Percentiles rank a stretch among this genome's conserved stretches.
Evolutionary conservation across 1,139 yeast species (phyloP).

Genomic region (Saccharomyces uvarum): DNA sequence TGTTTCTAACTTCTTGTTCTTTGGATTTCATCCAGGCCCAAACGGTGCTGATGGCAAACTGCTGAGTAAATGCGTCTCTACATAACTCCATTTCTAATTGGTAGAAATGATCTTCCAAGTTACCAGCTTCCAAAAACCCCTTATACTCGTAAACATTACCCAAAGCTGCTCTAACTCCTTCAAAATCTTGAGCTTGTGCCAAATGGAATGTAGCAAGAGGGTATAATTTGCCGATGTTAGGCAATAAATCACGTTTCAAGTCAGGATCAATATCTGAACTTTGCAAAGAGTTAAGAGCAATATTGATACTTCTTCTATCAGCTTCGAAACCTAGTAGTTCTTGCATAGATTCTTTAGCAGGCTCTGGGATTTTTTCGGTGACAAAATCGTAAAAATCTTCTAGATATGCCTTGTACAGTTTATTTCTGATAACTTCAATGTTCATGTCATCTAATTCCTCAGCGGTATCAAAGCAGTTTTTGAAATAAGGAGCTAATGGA

Average conservation of each 20-base stretch:
- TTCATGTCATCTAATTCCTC: conserved; percentile 92
- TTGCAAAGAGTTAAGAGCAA: conserved; percentile 73
- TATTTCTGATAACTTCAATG: conserved; percentile 89
- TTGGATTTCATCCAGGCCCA: conserved; percentile 97
- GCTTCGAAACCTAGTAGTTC: conserved; percentile 81
- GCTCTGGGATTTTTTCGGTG: conserved; percentile 51
- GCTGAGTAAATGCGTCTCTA: conserved; percentile 91
- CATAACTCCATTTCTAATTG: conserved; percentile 87
- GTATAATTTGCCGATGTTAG: conserved; percentile 71
- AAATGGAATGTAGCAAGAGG: conserved; percentile 67
- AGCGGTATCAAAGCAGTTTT: conserved; percentile 73
- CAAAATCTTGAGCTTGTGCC: conserved; percentile 72
- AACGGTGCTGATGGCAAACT: conserved; percentile 79
- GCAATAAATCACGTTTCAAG: conserved; percentile 65
- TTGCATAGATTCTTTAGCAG: conserved; percentile 76
- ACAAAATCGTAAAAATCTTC: conserved; percentile 78
- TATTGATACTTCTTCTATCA: conserved; percentile 88
- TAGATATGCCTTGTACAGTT: conserved; percentile 82
- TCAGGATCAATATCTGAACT: conserved; percentile 49
- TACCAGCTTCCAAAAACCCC: conserved; percentile 63
- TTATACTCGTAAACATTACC: conserved; percentile 69
- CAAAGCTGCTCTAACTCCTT: conserved; percentile 67
- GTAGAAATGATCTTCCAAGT: conserved; percentile 89
- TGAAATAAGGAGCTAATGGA: conserved; percentile 93
- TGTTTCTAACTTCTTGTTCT: conserved; percentile 93